Percentiles rank a stretch among this genome's conserved stretches.
phyloP scores from a whole-genome alignment of 1,139 yeast species.

The Diutina catenulata region DNA sequence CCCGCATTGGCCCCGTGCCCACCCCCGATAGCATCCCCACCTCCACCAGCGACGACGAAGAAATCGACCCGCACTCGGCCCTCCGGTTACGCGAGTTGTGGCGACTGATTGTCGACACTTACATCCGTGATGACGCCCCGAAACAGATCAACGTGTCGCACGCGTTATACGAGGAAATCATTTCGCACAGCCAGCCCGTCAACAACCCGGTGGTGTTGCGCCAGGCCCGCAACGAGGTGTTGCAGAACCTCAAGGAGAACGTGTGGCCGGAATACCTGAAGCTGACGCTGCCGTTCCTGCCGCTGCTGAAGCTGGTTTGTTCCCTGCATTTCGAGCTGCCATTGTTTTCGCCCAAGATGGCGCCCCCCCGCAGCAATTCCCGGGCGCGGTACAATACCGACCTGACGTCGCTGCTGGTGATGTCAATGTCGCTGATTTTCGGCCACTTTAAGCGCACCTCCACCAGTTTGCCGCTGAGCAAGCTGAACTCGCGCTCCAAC shows the following conservation, averaged over 20 bases:
- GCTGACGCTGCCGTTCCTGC: conserved; percentile 4
- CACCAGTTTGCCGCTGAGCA: conserved; percentile 6
- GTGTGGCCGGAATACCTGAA: conserved; percentile 8
- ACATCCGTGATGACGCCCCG: conserved; percentile 10
- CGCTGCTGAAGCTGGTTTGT: conserved; percentile 1
- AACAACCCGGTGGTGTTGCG: conserved; percentile 8
- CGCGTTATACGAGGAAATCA: conserved; percentile 1
- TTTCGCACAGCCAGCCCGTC: conserved; percentile 2
- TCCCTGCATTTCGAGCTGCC: too few relatives aligned
- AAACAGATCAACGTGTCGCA: conserved; percentile 7
- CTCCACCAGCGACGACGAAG: conserved; percentile 7
- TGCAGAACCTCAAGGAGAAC: conserved; percentile 10
- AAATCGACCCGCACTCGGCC: too few relatives aligned
- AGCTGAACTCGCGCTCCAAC: conserved; percentile 6
- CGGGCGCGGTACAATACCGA: conserved; percentile 7
- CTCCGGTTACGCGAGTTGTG: conserved; percentile 10
- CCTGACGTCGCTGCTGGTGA: conserved; percentile 6
- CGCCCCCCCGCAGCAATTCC: conserved; percentile 8
- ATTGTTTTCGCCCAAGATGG: conserved; percentile 7
- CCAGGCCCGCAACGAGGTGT: conserved; percentile 9
- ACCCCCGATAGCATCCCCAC: conserved; percentile 11
- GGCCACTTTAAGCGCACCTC: conserved; percentile 7
- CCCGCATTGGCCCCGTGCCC: conserved; percentile 9
- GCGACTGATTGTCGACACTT: conserved; percentile 8
- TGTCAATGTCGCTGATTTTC: conserved; percentile 8